Evolutionary conservation across 2,329 filamentous ascomycete species (phyloP).

Genomic region (Cytospora leucostoma): DNA sequence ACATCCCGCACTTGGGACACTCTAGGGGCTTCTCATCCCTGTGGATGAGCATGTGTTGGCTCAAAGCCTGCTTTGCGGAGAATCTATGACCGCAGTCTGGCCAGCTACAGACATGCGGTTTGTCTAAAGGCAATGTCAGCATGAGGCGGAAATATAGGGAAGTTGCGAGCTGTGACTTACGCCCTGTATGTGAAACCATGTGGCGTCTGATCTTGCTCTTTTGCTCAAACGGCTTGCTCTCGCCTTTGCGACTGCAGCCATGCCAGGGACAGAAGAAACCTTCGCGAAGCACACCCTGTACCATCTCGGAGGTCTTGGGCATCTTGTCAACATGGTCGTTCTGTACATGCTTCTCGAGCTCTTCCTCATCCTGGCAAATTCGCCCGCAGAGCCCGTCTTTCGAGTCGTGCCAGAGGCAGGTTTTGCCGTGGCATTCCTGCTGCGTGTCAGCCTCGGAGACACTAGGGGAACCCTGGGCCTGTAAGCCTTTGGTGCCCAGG

Average conservation of each 20-base stretch:
- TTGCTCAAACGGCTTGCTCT: conserved; percentile 54
- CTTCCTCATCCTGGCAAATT: conserved; percentile 13
- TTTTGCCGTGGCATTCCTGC: background rate
- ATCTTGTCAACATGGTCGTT: conserved; percentile 26
- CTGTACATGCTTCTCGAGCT: conserved; percentile 26
- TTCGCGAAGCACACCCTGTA: background rate
- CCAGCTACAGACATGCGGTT: conserved; percentile 56
- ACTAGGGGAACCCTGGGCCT: background rate
- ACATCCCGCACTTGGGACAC: conserved; percentile 14
- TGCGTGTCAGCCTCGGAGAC: conserved; percentile 5
- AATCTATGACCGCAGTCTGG: conserved; percentile 56
- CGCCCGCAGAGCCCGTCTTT: conserved; percentile 11
- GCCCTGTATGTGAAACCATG: conserved; percentile 65
- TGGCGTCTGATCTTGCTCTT: conserved; percentile 66
- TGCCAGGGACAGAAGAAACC: conserved; percentile 22
- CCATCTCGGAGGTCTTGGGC: conserved; percentile 8
- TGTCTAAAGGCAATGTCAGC: conserved; percentile 46
- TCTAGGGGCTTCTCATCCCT: conserved; percentile 47
- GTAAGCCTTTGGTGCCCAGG: background rate
- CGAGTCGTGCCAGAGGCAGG: conserved; percentile 16
- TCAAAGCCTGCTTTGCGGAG: conserved; percentile 67
- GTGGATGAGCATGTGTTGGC: conserved; percentile 68
- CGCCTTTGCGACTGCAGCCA: conserved; percentile 50
- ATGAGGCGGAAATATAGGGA: background rate
- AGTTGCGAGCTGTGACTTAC: conserved; percentile 44